Evolutionary conservation across 129 eudicot genomes (phyloP).

Genomic region (Artemisia tridentata): DNA sequence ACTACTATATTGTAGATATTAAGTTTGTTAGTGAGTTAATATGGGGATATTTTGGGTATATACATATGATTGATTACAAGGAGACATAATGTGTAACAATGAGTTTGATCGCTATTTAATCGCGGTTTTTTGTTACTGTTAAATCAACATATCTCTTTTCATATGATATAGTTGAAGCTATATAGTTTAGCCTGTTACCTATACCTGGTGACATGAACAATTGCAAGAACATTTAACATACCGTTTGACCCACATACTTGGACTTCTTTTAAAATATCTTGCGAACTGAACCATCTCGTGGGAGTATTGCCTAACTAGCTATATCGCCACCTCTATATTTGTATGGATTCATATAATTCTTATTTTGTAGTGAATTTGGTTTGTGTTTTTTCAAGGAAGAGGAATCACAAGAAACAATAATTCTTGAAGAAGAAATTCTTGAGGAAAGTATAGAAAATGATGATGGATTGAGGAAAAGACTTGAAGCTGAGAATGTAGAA

Average conservation of each 20-base stretch:
- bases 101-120: too few species aligned
- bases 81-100: too few species aligned
- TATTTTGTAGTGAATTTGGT: neutral
- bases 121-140: too few species aligned
- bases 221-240: neutral
- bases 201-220: too few species aligned
- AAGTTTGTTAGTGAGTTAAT: too few species aligned
- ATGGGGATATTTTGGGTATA: too few species aligned
- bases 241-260: neutral
- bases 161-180: too few species aligned
- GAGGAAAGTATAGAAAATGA: constrained; percentile 22
- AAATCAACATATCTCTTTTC: too few species aligned
- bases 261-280: neutral
- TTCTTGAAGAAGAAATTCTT: constrained; percentile 22
- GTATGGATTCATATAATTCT: neutral
- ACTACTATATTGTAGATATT: too few species aligned
- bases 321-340: neutral
- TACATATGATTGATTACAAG: too few species aligned
- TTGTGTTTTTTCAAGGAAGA: constrained; percentile 38
- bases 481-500: neutral
- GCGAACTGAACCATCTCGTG: neutral
- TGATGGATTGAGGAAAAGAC: neutral
- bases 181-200: neutral
- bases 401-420: constrained; percentile 4
- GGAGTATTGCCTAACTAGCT: neutral